Evolutionary conservation across 1,284 basidiomycete genomes (phyloP), one percentile per base, ranked within the genome.

Genomic region (Ceraceosorus bombacis): DNA sequence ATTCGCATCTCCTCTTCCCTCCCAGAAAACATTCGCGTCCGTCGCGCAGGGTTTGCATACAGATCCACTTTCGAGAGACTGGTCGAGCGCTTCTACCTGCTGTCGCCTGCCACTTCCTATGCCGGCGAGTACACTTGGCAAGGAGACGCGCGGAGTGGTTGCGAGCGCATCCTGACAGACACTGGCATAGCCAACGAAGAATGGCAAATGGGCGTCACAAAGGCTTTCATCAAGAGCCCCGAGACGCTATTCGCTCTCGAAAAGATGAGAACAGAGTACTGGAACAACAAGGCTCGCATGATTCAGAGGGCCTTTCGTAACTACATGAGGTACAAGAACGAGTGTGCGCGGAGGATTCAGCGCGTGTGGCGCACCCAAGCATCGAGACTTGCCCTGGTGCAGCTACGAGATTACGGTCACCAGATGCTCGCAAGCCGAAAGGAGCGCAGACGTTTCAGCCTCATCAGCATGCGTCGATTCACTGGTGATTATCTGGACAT

Each of bases 211-310:
- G 94, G 95, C 67, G 85, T 88, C 2, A 95, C 94, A 9, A 98
- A 99, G 77, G 94, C 94, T 0, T 99, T 99, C 79, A 98, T 99
- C 81, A 98, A 98, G 83, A 97, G 94, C 77, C 94, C 94, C 0
- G 94, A 98, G 79, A 99, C 94, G 48, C 85, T 99, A 27, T 99
- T 99, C 78, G 95, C 94, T 17, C 82, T 99, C 58, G 94, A 99
- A 80, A 93, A 91, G 17, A 97, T 98, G 90, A 87, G 94, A 57
- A 95, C 98, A 78, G 85, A 89, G 60, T 99, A 98, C 80, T 99
- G 95, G 95, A 95, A 99, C 80, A 97, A 97, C 77, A 99, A 98
- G 94, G 94, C 94, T 0, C 85, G 81, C 49, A 87, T 94, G 54
- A 99, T 99, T 58, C 95, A 99, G 79, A 86, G 94, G 46, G 92